Base-by-base conservation (phyloP, 768 basidiomycete genomes). In the Trametes maxima region DNA sequence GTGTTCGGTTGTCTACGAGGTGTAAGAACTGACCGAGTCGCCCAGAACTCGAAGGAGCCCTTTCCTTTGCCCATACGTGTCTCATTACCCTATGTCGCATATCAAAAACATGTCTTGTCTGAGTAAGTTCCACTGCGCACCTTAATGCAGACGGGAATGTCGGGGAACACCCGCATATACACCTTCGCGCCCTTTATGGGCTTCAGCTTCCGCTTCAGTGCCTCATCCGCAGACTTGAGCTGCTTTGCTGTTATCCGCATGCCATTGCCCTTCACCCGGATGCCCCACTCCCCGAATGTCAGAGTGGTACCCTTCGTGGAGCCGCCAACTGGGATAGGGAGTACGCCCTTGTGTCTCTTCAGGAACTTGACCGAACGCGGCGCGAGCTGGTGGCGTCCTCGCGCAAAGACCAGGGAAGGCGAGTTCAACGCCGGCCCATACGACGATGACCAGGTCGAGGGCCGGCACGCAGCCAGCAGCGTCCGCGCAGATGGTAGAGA, bases 61-160 rank as follows among this genome's bases (percentile, higher is more conserved):
- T 99, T 99, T 60, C 97, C 97, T 77, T 98, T 98, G 52, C 97
- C 97, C 97, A 98, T 98, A 82, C 97, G 90, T 5, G 94, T 95
- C 75, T 98, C 95, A 68, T 97, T 98, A 55, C 97, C 96, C 92
- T 94, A 49, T 12, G 12, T 40, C 49, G 43, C 11, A 14, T 10
- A 24, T 2, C 14, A 45, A 12, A 17, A 17, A 19, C 2, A 37
- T 36, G 47, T 1, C 14, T 21, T 44, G 47, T 6, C 5, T 13
- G 5, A 12, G 11, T 1, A 21, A 36, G n/a, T 6, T 13, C 21
- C 16, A 11, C 11, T 8, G 68, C 80, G 45, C 60, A 92, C 94
- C 85, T 99, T 98, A 56, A 98, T 88, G 79, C 95, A 97, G 61
- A 99, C 95, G 2, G 95, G 95, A 60, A 97, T 88, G 76, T 98